These are phyloP conservation scores for Perilla frutescens DNA, from an alignment of 257 asterid species.

Conservation along the genomic window DNA sequence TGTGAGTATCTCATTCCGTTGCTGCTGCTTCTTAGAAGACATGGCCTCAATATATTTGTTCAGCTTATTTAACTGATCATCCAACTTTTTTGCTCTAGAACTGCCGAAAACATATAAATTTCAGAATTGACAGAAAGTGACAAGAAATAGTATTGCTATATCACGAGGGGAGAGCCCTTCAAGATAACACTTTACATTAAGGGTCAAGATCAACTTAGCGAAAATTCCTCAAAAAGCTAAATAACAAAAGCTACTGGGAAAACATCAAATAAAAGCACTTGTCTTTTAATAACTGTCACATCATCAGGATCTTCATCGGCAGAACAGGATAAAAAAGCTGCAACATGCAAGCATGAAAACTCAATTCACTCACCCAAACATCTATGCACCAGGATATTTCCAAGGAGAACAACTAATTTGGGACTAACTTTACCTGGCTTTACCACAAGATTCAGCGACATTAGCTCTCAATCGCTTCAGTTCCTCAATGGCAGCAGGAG, in stretches of 20 bases:
- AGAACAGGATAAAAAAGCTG: slow-evolving; percentile 2
- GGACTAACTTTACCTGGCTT: slow-evolving; percentile 66
- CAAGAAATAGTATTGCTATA: slow-evolving; percentile 1
- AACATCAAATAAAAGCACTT: slow-evolving; percentile 20
- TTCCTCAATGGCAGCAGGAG: slow-evolving; percentile 65
- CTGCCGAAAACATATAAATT: slow-evolving; percentile 43
- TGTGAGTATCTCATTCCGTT: slow-evolving; percentile 59
- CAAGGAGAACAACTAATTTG: slow-evolving; percentile 17
- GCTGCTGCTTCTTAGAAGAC: slow-evolving; percentile 72
- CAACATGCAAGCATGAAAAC: background rate
- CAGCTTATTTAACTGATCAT: slow-evolving; percentile 67
- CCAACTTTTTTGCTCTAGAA: slow-evolving; percentile 76
- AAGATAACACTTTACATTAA: slow-evolving; percentile 11
- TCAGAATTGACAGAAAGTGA: slow-evolving; percentile 29
- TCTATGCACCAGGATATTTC: slow-evolving; percentile 30
- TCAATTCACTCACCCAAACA: slow-evolving; percentile 1
- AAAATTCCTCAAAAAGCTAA: background rate
- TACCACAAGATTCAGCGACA: slow-evolving; percentile 58
- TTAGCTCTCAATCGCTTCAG: slow-evolving; percentile 63
- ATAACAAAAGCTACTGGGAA: slow-evolving; percentile 26
- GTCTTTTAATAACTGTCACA: background rate
- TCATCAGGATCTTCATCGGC: slow-evolving; percentile 26
- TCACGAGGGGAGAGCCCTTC: slow-evolving; percentile 20
- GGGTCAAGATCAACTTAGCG: slow-evolving; percentile 17
- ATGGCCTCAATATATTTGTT: slow-evolving; percentile 55